These are phyloP conservation scores for Amborella trichopoda DNA, from an alignment of 164 flowering plant genomes.

Conservation along the genomic window DNA sequence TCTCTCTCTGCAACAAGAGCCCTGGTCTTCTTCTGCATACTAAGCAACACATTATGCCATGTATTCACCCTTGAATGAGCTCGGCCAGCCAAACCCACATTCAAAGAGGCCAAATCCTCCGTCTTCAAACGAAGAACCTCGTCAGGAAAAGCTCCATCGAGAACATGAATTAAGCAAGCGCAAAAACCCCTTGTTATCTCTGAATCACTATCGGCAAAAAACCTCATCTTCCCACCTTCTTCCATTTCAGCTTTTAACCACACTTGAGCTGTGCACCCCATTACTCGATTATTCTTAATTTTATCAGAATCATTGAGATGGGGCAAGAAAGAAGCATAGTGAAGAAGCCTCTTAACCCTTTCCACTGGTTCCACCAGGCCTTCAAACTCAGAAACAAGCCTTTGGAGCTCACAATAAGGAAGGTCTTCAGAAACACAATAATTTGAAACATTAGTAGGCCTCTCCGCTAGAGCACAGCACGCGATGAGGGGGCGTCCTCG, in stretches of 20 bases:
- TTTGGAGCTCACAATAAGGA: conserved; percentile 21
- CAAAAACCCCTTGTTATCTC: conserved; percentile 77
- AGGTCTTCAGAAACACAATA: conserved; percentile 5
- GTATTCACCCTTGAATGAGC: conserved; percentile 62
- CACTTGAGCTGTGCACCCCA: conserved; percentile 89
- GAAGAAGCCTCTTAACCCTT: conserved; percentile 59
- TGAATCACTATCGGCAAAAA: conserved; percentile 77
- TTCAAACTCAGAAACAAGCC: conserved; percentile 42
- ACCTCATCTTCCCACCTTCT: conserved; percentile 38
- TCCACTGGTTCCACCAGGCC: conserved; percentile 53
- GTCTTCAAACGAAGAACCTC: conserved; percentile 60
- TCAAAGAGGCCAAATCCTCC: conserved; percentile 56
- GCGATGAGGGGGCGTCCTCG: conserved; percentile 8
- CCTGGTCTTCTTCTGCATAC: conserved; percentile 80
- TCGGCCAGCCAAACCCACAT: conserved; percentile 40
- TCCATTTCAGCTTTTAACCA: conserved; percentile 60
- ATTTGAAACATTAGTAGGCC: conserved; percentile 14
- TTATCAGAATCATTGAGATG: conserved; percentile 28
- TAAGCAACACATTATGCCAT: conserved; percentile 81
- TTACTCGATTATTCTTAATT: conserved; percentile 45
- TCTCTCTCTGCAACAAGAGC: conserved; percentile 45
- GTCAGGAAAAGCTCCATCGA: conserved; percentile 61
- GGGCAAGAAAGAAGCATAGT: conserved; percentile 43
- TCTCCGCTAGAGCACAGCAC: conserved; percentile 24
- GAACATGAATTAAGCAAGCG: conserved; percentile 47